Conservation (phyloP, 176 grass and related monocot genomes). For the Stipa capillata region DNA sequence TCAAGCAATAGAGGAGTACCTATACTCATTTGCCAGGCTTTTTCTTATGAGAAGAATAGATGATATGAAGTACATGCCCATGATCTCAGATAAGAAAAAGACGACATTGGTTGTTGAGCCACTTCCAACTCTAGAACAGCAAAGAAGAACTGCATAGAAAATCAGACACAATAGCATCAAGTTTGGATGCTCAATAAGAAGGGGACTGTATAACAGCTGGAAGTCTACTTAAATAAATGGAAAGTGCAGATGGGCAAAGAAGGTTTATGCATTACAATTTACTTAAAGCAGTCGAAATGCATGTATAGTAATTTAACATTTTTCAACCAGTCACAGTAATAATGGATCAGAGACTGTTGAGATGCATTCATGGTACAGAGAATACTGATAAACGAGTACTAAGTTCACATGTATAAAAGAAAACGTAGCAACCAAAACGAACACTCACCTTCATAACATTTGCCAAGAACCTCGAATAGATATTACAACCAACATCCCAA, state of each 20-base stretch:
- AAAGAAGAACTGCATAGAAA: constrained; percentile 87
- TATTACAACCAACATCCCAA: constrained; percentile 96
- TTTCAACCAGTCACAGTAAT: background rate
- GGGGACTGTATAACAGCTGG: background rate
- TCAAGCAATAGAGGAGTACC: constrained; percentile 36
- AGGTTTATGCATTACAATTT: background rate
- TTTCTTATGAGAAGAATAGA: constrained; percentile 98
- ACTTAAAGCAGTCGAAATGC: background rate
- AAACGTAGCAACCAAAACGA: background rate
- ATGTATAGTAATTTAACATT: background rate
- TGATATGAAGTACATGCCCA: constrained; percentile 99
- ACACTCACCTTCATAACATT: constrained; percentile 90
- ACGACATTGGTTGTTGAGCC: constrained; percentile 91
- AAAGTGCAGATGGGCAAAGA: background rate
- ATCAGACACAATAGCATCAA: background rate
- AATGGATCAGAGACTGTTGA: background rate
- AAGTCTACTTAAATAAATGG: background rate
- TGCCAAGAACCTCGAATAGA: constrained; percentile 90
- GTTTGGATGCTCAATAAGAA: background rate
- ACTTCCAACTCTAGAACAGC: constrained; percentile 94
- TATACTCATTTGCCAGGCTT: constrained; percentile 94
- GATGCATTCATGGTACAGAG: background rate
- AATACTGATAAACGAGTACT: background rate
- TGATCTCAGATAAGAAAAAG: constrained; percentile 97
- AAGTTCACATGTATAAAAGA: constrained; percentile 1